These are phyloP conservation scores for Micractinium sp. DNA, from an alignment of 139 green algal species.

Conservation along the genomic window DNA sequence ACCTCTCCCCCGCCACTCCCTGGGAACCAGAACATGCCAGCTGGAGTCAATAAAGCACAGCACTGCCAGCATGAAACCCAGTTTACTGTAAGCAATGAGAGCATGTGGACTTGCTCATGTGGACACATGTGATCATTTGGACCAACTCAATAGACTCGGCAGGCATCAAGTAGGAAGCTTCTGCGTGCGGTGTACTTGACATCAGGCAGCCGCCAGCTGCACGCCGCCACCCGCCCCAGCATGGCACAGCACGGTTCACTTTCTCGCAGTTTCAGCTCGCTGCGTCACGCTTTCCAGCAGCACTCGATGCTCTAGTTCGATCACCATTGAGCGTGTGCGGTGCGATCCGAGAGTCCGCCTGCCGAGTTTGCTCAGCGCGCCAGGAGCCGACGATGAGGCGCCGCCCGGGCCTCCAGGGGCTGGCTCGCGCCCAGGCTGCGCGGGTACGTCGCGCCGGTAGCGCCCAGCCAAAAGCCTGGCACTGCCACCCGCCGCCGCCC, in stretches of 20 bases:
- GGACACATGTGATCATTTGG: too few relatives aligned
- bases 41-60: too few relatives aligned
- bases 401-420: conserved; percentile 71
- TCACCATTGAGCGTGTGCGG: neutral
- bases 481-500: neutral
- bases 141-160: too few relatives aligned
- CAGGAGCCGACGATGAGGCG: conserved; percentile 62
- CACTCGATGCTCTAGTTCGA: neutral
- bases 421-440: conserved; percentile 57
- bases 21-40: too few relatives aligned
- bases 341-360: neutral
- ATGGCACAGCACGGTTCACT: neutral
- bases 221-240: neutral
- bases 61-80: too few relatives aligned
- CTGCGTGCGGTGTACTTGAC: too few relatives aligned
- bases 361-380: neutral
- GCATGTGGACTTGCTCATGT: too few relatives aligned
- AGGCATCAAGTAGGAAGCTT: too few relatives aligned
- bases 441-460: conserved; percentile 46
- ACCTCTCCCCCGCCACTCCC: too few relatives aligned
- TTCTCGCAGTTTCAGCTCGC: neutral
- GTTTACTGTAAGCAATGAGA: too few relatives aligned
- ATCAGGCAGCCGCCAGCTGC: neutral
- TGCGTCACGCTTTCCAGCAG: neutral
- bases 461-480: neutral